Evolutionary conservation across 768 basidiomycete species (phyloP).

Genomic region (Piloderma croceum): DNA sequence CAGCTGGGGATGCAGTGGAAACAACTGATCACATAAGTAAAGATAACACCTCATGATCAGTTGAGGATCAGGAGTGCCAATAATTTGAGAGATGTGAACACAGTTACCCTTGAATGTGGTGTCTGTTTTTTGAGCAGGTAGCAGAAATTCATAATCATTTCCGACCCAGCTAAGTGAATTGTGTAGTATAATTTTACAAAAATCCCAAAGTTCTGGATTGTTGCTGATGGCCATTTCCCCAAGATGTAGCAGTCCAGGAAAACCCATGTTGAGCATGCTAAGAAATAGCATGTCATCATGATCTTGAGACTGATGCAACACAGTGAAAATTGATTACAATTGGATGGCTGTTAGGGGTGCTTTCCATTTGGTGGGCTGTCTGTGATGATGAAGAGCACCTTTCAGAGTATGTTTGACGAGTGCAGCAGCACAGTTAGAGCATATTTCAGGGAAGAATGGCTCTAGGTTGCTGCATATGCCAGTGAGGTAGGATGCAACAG

Average conservation of each 20-base stretch:
- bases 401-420: conserved; percentile 25
- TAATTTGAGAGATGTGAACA: no score
- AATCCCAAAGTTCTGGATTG: conserved; percentile 1
- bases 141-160: conserved; percentile 4
- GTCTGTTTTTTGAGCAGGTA: conserved; percentile 25
- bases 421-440: conserved; percentile 6
- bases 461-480: conserved; percentile 33
- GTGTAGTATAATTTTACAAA: conserved; percentile 13
- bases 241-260: conserved; percentile 20
- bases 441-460: conserved; percentile 24
- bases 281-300: no score
- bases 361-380: conserved; percentile 21
- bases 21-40: neutral
- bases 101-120: conserved; percentile 15
- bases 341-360: conserved; percentile 19
- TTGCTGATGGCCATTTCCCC: conserved; percentile 26
- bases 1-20: neutral
- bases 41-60: neutral
- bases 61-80: no score
- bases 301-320: no score
- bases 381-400: conserved; percentile 23
- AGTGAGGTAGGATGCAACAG: conserved; percentile 32
- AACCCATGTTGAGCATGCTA: conserved; percentile 16
- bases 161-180: conserved; percentile 3
- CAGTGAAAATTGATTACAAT: no score